Evolutionary conservation across 2,329 filamentous ascomycete genomes (phyloP), one percentile per base, ranked within the genome.

Genomic region (Pseudogymnoascus sp.): DNA sequence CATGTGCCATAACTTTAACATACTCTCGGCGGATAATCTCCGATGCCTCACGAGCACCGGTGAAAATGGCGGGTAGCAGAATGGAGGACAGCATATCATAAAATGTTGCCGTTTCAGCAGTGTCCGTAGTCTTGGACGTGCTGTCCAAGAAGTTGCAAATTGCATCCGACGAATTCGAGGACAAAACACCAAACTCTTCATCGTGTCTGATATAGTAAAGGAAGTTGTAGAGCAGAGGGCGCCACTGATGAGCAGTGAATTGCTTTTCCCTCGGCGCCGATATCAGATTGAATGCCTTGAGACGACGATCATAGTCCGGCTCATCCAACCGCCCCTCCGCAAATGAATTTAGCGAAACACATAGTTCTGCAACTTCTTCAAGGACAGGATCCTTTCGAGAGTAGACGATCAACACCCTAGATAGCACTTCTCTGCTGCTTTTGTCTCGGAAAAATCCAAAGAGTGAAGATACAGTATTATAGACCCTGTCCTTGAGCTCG

Each of bases 401-500:
- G 63, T 96, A 86, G 16, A 87, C 86, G 12, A 80, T 74, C 6
- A 97, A 76, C 3, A 96, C 87, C 47, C 86, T 80, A 14, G 88
- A 89, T 28, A 97, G 76, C 0, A 90, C 80, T 64, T 86, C 80
- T 60, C 94, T 83, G 70, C 91, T 95, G 43, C 84, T 77, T 43
- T 86, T 82, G 72, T 97, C 92, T 67, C 86, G 90, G 77, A 97
- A 93, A 71, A 92, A 96, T 60, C 90, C 89, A 71, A 96, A 97
- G 35, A 97, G 81, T 0, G 89, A 86, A 3, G 89, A 87, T 8
- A 94, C 75, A 0, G 90, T 90, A 50, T 84, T 79, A 71, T 89
- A 96, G 0, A 95, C 83, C 36, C 82, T 80, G 47, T 81, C 76
- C 57, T 84, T 84, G 14, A 93, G 75, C 22, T 81, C 78, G 5